phyloP scores from a whole-genome alignment of 441 rosid species.

The Euphorbia schlechtendalii region DNA sequence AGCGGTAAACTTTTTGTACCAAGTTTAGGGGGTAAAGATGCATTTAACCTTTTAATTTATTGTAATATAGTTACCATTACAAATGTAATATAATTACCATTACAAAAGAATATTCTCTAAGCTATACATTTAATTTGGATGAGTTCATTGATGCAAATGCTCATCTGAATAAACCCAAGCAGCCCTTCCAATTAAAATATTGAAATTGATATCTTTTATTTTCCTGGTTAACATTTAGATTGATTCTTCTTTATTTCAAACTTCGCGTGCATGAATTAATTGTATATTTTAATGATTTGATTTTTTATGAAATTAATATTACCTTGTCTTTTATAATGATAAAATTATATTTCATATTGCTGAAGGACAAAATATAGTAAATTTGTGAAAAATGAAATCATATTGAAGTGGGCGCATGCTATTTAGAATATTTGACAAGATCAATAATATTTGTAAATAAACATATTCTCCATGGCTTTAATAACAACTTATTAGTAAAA shows the following conservation, averaged over 20 bases:
- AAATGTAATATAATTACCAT: background rate
- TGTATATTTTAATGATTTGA: background rate
- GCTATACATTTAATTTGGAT: background rate
- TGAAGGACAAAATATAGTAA: background rate
- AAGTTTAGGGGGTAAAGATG: too few species aligned
- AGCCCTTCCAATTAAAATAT: background rate
- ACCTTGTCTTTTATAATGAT: too few species aligned
- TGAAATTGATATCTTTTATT: background rate
- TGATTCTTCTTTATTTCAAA: slow-evolving; percentile 12
- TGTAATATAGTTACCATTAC: too few species aligned
- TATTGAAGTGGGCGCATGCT: background rate
- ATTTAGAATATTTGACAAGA: background rate
- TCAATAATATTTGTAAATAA: background rate
- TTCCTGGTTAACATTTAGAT: background rate
- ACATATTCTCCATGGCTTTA: background rate
- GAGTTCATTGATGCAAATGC: background rate
- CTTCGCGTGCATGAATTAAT: too few species aligned
- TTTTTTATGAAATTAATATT: background rate
- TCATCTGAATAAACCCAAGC: slow-evolving; percentile 3
- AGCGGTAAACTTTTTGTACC: too few species aligned
- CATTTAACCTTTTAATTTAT: too few species aligned
- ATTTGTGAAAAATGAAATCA: background rate
- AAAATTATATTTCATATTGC: too few species aligned
- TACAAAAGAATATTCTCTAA: background rate
- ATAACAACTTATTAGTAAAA: background rate